These are phyloP conservation scores for Thalassiosira livingstoniorum DNA, from an alignment of 352 stramenopile species.

Conservation along the genomic window DNA sequence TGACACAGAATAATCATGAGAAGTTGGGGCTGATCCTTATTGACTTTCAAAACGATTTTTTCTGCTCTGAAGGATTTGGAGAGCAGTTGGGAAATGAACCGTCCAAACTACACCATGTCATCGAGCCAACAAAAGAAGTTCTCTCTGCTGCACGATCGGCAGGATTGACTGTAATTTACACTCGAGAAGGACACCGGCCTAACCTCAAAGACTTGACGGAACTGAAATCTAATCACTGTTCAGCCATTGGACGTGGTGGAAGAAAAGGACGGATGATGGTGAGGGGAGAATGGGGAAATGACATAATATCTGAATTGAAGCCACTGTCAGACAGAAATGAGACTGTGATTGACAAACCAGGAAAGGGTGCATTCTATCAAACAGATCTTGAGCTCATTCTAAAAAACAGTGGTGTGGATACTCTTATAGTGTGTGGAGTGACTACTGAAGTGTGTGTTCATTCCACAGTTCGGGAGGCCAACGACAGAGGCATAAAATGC, in stretches of 20 bases:
- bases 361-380: slow-evolving; percentile 78
- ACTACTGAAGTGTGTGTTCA: slow-evolving; percentile 86
- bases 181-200: slow-evolving; percentile 76
- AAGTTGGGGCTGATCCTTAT: slow-evolving; percentile 48
- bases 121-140: slow-evolving; percentile 70
- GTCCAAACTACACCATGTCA: slow-evolving; percentile 64
- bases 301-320: slow-evolving; percentile 77
- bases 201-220: slow-evolving; percentile 69
- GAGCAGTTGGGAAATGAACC: slow-evolving; percentile 83
- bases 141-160: slow-evolving; percentile 55
- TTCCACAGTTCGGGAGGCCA: slow-evolving; percentile 82
- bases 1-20: slow-evolving; percentile 15
- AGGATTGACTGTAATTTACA: slow-evolving; percentile 76
- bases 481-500: slow-evolving; percentile 80
- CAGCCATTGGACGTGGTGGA: slow-evolving; percentile 64
- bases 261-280: slow-evolving; percentile 73
- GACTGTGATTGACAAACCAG: slow-evolving; percentile 80
- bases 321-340: slow-evolving; percentile 60
- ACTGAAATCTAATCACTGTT: slow-evolving; percentile 39
- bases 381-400: slow-evolving; percentile 80
- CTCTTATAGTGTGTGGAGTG: slow-evolving; percentile 77
- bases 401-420: slow-evolving; percentile 60
- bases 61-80: slow-evolving; percentile 73
- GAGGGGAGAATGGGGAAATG: slow-evolving; percentile 69
- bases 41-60: slow-evolving; percentile 84